phyloP scores from a whole-genome alignment of 495 filamentous ascomycete genomes.

The Aspergillus bertholletiae region DNA sequence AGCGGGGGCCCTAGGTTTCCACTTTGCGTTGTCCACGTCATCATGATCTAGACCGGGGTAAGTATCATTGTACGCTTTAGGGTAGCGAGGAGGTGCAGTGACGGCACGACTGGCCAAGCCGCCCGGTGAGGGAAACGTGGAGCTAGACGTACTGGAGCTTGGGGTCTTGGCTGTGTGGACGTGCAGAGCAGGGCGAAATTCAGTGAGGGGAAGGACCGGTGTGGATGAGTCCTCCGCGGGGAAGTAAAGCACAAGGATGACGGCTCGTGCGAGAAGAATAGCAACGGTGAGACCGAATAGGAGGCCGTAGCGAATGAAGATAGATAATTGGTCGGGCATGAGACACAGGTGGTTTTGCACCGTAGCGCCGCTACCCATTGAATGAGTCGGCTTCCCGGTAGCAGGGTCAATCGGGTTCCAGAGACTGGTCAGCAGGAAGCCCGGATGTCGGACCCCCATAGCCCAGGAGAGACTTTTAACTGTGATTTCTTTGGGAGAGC shows the following conservation, averaged over 20 bases:
- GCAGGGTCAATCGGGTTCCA: slow-evolving; percentile 79
- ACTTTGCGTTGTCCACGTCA: slow-evolving; percentile 14
- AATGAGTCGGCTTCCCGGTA: slow-evolving; percentile 52
- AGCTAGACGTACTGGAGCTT: slow-evolving; percentile 37
- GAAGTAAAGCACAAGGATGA: slow-evolving; percentile 40
- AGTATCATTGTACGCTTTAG: slow-evolving; percentile 23
- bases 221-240: slow-evolving; percentile 13
- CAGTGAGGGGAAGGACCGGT: slow-evolving; percentile 36
- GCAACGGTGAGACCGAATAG: slow-evolving; percentile 58
- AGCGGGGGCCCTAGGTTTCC: slow-evolving; percentile 16
- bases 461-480: slow-evolving; percentile 93
- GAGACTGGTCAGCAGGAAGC: slow-evolving; percentile 81
- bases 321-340: slow-evolving; percentile 79
- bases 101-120: slow-evolving; percentile 33
- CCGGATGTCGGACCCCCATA: slow-evolving; percentile 91
- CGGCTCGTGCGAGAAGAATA: slow-evolving; percentile 57
- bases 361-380: slow-evolving; percentile 43
- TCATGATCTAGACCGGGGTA: slow-evolving; percentile 23
- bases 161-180: slow-evolving; percentile 22
- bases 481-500: slow-evolving; percentile 79
- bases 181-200: slow-evolving; percentile 18
- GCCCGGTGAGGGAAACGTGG: slow-evolving; percentile 26
- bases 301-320: slow-evolving; percentile 72
- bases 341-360: slow-evolving; percentile 88
- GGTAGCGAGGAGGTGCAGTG: slow-evolving; percentile 22